Evolutionary conservation across 2,329 filamentous ascomycete genomes (phyloP), one percentile per base, ranked within the genome.

Genomic region (Fusarium sp.): DNA sequence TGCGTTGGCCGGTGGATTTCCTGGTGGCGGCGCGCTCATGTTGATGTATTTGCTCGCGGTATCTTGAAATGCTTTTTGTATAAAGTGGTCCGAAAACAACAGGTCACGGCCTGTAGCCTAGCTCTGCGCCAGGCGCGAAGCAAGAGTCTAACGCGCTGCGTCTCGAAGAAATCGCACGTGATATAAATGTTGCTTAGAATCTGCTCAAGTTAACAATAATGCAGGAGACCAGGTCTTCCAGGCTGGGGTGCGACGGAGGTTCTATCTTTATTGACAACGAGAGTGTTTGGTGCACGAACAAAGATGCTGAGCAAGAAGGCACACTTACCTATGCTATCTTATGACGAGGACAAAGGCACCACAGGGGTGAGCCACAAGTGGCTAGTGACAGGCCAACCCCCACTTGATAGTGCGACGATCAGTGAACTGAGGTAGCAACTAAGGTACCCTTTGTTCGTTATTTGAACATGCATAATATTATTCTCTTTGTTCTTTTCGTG

Each of bases 21-120:
- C 76, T 39, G 61, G 70, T 11, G 79, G 78, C 45, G 79, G 78
- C 40, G 78, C 79, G 73, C 80, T 84, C 84, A 85, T 85, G n/a
- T 47, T 77, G 69, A 53, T 41, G 43, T 51, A 25, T 23, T 49
- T 49, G 22, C 19, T 56, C 20, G 53, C 48, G 37, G 37, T 39
- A 43, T 20, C 27, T 50, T 35, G 47, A 39, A 46, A 20, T 27
- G 13, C 43, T 20, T 40, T 45, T 35, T 39, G 50, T 20, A 27
- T 35, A 43, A 37, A 23, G 23, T 53, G 50, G 23, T 56, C 33
- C 45, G 14, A 44, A 67, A 61, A 51, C 53, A 67, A 63, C 64
- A 66, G 61, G 46, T 56, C 46, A 46, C 58, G 30, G 51, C 57
- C 58, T 67, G 57, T 47, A 65, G 52, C 56, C 64, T 67, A 65